Evolutionary conservation across 495 filamentous ascomycete genomes (phyloP).

Genomic region (Podospora conica): DNA sequence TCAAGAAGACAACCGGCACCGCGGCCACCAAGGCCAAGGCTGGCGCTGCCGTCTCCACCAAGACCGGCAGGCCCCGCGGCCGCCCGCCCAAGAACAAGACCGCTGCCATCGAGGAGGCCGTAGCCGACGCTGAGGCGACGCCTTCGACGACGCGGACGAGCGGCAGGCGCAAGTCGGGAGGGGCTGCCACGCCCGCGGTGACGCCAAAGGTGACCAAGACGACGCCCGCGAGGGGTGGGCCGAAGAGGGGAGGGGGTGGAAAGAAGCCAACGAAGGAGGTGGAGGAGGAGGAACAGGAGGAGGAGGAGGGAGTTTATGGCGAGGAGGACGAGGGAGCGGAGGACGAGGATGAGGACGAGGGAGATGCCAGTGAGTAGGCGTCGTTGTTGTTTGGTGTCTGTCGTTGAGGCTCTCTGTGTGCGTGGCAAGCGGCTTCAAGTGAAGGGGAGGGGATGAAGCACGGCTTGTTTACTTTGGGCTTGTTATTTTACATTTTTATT

Average conservation of each 20-base stretch:
- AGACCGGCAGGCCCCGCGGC: slow-evolving; percentile 4
- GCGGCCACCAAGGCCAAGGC: slow-evolving; percentile 21
- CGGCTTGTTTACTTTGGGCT: neutral
- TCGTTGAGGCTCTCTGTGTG: neutral
- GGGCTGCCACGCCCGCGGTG: neutral
- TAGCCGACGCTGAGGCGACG: neutral
- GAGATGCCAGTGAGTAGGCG: slow-evolving; percentile 2
- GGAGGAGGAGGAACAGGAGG: slow-evolving; percentile 19
- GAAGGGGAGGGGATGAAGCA: neutral
- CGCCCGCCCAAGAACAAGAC: slow-evolving; percentile 6
- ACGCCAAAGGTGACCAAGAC: slow-evolving; percentile 8
- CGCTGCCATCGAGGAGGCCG: slow-evolving; percentile 4
- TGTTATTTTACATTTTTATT: neutral
- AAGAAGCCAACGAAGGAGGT: slow-evolving; percentile 13
- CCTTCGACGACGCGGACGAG: slow-evolving; percentile 2
- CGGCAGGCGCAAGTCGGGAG: slow-evolving; percentile 3
- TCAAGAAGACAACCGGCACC: slow-evolving; percentile 28
- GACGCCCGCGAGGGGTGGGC: slow-evolving; percentile 25
- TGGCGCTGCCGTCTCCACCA: slow-evolving; percentile 6
- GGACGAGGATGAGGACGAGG: slow-evolving; percentile 15
- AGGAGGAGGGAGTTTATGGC: slow-evolving; percentile 10
- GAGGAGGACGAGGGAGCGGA: too few relatives aligned
- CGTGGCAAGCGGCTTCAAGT: neutral
- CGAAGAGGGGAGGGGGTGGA: slow-evolving; percentile 17
- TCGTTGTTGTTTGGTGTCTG: neutral